A percentile compares a stretch with the other conserved stretches of the same genome.
phyloP scores from a whole-genome alignment of 768 basidiomycete species.

The Phylloporus sp. region DNA sequence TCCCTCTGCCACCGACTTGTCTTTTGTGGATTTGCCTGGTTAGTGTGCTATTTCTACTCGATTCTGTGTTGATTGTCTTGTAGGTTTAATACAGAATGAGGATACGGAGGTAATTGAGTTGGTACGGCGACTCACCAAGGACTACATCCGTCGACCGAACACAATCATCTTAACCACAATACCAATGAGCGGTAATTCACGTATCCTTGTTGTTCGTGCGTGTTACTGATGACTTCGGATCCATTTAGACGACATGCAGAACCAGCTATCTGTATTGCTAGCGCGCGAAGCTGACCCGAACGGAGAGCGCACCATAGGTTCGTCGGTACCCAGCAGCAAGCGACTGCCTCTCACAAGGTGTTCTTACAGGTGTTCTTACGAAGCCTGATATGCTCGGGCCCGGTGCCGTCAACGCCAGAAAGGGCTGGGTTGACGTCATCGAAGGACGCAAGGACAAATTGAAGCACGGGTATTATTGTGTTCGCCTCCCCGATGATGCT shows the following conservation, averaged over 20 bases:
- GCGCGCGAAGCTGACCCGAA: constrained; percentile 51
- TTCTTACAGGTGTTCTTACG: constrained; percentile 55
- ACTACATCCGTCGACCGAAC: constrained; percentile 45
- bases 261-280: constrained; percentile 53
- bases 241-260: constrained; percentile 62
- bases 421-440: constrained; percentile 50
- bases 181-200: constrained; percentile 53
- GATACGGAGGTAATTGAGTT: constrained; percentile 38
- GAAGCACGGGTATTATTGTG: constrained; percentile 60
- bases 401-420: constrained; percentile 40
- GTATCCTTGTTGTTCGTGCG: background rate
- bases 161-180: constrained; percentile 64
- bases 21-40: constrained; percentile 57
- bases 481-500: constrained; percentile 59
- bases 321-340: background rate
- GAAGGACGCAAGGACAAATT: constrained; percentile 44
- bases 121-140: constrained; percentile 45
- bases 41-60: background rate
- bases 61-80: constrained; percentile 4
- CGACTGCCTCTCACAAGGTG: background rate
- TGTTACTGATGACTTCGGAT: background rate
- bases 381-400: constrained; percentile 57
- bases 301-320: constrained; percentile 63
- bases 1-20: constrained; percentile 43
- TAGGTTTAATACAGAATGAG: constrained; percentile 59